Evolutionary conservation across 768 basidiomycete genomes (phyloP).

Genomic region (Xerocomellus amylosporus): DNA sequence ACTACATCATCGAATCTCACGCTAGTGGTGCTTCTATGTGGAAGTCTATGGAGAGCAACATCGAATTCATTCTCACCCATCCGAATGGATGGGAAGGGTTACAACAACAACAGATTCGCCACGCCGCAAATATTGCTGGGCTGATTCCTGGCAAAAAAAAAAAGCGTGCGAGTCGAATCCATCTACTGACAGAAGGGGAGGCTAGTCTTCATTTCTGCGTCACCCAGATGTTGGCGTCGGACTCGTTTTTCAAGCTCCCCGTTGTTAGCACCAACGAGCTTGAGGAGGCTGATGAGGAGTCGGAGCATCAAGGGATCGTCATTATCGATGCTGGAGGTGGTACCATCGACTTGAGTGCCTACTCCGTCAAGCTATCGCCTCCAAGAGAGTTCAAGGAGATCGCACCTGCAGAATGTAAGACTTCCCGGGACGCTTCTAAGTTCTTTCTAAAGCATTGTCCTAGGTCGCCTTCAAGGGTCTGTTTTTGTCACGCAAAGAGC

Average conservation of each 20-base stretch:
- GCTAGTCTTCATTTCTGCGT: slow-evolving; percentile 38
- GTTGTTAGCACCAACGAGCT: neutral
- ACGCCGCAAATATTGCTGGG: neutral
- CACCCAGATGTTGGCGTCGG: slow-evolving; percentile 35
- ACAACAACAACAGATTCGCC: slow-evolving; percentile 5
- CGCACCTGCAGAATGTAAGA: slow-evolving; percentile 30
- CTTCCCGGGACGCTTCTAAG: neutral
- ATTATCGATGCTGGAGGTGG: slow-evolving; percentile 29
- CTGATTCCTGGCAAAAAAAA: slow-evolving; percentile 9
- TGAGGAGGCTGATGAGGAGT: neutral
- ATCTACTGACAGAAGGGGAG: slow-evolving; percentile 27
- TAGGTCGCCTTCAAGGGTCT: slow-evolving; percentile 39
- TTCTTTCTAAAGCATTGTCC: neutral
- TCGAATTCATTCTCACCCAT: slow-evolving; percentile 6
- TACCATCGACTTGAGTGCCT: slow-evolving; percentile 38
- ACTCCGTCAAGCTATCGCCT: slow-evolving; percentile 23
- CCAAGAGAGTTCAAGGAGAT: slow-evolving; percentile 33
- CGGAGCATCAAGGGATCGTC: slow-evolving; percentile 34
- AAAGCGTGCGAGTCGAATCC: slow-evolving; percentile 15
- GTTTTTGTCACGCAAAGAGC: slow-evolving; percentile 35
- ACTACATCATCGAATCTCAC: slow-evolving; percentile 24
- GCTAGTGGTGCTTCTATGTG: slow-evolving; percentile 22
- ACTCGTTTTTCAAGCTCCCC: neutral
- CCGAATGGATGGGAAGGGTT: slow-evolving; percentile 8
- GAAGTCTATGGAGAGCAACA: slow-evolving; percentile 1